Evolutionary conservation across 345 rosid species (phyloP).

Genomic region (Salix viminalis): DNA sequence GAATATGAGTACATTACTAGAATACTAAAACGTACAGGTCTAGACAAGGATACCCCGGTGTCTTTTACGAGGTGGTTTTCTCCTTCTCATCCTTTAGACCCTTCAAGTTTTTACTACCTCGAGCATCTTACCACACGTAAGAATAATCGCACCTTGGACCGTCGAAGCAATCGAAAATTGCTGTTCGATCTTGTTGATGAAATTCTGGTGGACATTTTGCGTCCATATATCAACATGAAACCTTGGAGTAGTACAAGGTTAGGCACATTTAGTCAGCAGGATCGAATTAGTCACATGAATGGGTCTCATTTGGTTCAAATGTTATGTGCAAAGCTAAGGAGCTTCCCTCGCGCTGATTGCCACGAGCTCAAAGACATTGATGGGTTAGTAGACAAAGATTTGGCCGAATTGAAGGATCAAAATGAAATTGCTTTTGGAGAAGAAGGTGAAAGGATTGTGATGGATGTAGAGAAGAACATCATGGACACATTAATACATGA

Average conservation of each 20-base stretch:
- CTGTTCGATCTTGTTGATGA: slow-evolving; percentile 64
- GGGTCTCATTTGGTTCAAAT: slow-evolving; percentile 42
- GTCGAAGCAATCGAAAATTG: slow-evolving; percentile 56
- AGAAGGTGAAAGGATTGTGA: slow-evolving; percentile 51
- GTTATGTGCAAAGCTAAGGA: slow-evolving; percentile 30
- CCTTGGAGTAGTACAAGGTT: slow-evolving; percentile 36
- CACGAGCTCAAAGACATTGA: slow-evolving; percentile 66
- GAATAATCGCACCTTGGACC: slow-evolving; percentile 19
- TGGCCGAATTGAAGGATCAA: slow-evolving; percentile 27
- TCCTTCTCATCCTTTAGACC: slow-evolving; percentile 60
- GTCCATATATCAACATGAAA: slow-evolving; percentile 45
- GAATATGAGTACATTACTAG: slow-evolving; percentile 53
- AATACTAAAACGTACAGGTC: slow-evolving; percentile 47
- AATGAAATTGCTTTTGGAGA: slow-evolving; percentile 28
- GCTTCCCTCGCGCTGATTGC: slow-evolving; percentile 51
- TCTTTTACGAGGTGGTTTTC: slow-evolving; percentile 57
- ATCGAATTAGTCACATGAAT: neutral
- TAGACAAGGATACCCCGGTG: slow-evolving; percentile 44
- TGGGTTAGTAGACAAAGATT: slow-evolving; percentile 47
- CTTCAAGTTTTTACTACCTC: slow-evolving; percentile 59
- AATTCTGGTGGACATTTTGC: slow-evolving; percentile 49
- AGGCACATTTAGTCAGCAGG: neutral
- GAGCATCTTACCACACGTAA: slow-evolving; percentile 33
- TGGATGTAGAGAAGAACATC: slow-evolving; percentile 46
- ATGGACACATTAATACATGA: slow-evolving; percentile 46